Evolutionary conservation across 495 filamentous ascomycete species (phyloP).

Genomic region (Annulohypoxylon maeteangense): DNA sequence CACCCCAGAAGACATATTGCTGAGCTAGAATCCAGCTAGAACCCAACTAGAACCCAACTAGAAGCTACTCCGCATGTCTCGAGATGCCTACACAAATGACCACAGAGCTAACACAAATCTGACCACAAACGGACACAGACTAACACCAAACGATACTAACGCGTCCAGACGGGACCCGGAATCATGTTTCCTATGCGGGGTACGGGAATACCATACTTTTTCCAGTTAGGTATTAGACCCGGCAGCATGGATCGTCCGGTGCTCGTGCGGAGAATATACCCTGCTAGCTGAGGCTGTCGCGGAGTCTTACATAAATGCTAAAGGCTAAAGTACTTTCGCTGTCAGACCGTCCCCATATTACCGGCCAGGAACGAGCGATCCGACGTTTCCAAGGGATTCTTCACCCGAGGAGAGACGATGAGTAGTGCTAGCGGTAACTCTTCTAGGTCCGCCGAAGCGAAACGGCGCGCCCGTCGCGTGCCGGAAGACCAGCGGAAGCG

Average conservation of each 20-base stretch:
- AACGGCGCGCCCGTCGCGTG: conserved; percentile 41
- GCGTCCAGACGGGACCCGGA: background rate
- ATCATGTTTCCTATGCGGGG: conserved; percentile 25
- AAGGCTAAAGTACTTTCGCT: background rate
- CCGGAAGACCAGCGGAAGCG: conserved; percentile 48
- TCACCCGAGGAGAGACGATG: conserved; percentile 5
- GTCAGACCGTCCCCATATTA: conserved; percentile 1
- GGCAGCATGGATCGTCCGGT: background rate
- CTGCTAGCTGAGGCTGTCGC: background rate
- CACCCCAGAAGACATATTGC: too few species aligned
- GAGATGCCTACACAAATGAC: too few species aligned
- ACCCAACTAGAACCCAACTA: background rate
- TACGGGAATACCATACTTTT: conserved; percentile 5
- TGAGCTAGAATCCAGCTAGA: too few species aligned
- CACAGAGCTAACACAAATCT: too few species aligned
- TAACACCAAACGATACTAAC: background rate
- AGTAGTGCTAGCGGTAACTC: conserved; percentile 6
- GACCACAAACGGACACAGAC: too few species aligned
- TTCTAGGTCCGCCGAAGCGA: conserved; percentile 21
- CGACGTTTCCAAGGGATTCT: conserved; percentile 26
- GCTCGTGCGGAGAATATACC: conserved; percentile 6
- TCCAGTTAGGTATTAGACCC: conserved; percentile 3
- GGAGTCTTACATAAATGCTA: conserved; percentile 12
- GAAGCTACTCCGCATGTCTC: conserved; percentile 1
- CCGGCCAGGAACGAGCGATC: conserved; percentile 20